Conservation (phyloP, 495 filamentous ascomycete genomes). For the Hypomontagnella submonticulosa region DNA sequence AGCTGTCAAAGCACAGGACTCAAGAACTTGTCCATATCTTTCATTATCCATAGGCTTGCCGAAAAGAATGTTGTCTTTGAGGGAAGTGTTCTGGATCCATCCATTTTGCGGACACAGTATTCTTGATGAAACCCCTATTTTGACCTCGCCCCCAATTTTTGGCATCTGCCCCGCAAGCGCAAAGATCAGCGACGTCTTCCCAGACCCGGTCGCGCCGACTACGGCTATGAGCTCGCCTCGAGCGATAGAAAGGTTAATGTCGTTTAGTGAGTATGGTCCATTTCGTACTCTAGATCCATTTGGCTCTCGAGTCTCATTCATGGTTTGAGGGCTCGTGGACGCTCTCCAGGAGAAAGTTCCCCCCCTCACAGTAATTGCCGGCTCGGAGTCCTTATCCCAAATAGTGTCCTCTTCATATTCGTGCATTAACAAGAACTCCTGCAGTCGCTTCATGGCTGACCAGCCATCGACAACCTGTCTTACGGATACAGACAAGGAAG, state of each 20-base stretch:
- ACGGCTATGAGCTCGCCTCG: slow-evolving; percentile 76
- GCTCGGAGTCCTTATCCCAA: slow-evolving; percentile 62
- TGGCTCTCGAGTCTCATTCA: slow-evolving; percentile 35
- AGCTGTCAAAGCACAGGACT: slow-evolving; percentile 70
- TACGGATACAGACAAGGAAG: slow-evolving; percentile 76
- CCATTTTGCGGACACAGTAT: slow-evolving; percentile 62
- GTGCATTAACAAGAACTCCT: slow-evolving; percentile 78
- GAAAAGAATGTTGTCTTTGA: slow-evolving; percentile 69
- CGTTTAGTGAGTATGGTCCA: slow-evolving; percentile 72
- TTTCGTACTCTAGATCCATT: background rate
- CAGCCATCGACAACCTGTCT: slow-evolving; percentile 78
- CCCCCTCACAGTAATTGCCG: slow-evolving; percentile 69
- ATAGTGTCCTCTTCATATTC: slow-evolving; percentile 72
- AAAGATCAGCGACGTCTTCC: slow-evolving; percentile 67
- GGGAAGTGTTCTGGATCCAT: slow-evolving; percentile 66
- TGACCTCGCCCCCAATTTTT: slow-evolving; percentile 57
- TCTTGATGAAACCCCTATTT: slow-evolving; percentile 56
- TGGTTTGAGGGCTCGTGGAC: slow-evolving; percentile 53
- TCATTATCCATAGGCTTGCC: slow-evolving; percentile 58
- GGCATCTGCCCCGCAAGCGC: slow-evolving; percentile 67
- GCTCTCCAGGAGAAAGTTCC: slow-evolving; percentile 77
- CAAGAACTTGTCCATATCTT: slow-evolving; percentile 66
- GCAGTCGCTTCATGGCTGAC: slow-evolving; percentile 73
- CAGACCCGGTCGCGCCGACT: slow-evolving; percentile 66
- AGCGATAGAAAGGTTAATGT: slow-evolving; percentile 70